Evolutionary conservation across 495 filamentous ascomycete genomes (phyloP), one percentile per base, ranked within the genome.

Genomic region (Penicillium subrubescens): DNA sequence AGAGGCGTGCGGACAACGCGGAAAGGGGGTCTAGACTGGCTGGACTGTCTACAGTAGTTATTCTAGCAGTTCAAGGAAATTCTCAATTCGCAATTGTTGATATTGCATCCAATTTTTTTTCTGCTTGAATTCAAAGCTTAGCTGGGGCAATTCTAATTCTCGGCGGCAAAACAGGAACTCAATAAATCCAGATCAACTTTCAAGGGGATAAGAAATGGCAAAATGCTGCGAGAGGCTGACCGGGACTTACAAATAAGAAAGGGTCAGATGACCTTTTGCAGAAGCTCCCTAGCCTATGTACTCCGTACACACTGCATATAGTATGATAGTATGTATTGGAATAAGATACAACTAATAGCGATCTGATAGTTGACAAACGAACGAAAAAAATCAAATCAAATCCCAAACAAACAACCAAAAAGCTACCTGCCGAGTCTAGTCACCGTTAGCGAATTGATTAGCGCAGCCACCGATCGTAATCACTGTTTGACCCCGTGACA

Each of bases 211-310:
- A 8, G 25, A 53, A 6, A 17, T n/a, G n/a, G 6, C 8, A 27
- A 27, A 33, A 53, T 3, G 17, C 3, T 8, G 17, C 21, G 23
- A 56, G 34, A 25, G 2, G 53, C 34, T 56, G 53, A 56, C 53
- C 29, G 33, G 53, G 25, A 35, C 10, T 23, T 25, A 34, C 8
- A 25, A 4, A 12, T 44, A 17, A 15, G 25, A 27, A 19, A 50
- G 21, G 48, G 53, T 56, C 53, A 56, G 53, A 56, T 56, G 53
- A 56, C 53, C 12, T 31, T 25, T 25, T 52, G 48, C 48, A 52
- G 8, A 23, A 23, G 44, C 44, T 54, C 51, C 51, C 51, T 34
- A 29, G 15, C 27, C 51, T 27, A 10, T 21, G 11, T 14, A 41
- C 17, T 4, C 15, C 4, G 25, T 27, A 27, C 25, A 27, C 1